Base-by-base conservation (phyloP, 2,329 filamentous ascomycete species). In the Pseudomassariella vexata region DNA sequence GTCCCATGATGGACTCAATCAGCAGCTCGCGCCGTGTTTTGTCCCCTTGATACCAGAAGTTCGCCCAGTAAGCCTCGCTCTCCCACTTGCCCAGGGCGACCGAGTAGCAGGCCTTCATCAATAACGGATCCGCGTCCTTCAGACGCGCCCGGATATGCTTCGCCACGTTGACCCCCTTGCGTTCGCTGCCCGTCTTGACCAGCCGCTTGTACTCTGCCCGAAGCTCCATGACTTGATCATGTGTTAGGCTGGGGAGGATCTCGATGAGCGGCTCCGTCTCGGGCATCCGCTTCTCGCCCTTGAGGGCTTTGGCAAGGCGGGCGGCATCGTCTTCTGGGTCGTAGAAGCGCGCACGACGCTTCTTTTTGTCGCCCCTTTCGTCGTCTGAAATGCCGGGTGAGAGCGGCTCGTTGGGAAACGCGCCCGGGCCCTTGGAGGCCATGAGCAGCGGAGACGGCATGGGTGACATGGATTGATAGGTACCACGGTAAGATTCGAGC, bases 21-120 rank as follows among this genome's bases (percentile, higher is more conserved):
- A 98, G 73, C 21, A 98, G 70, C 58, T 96, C 90, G 5, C 89
- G 78, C 3, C 87, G 75, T 6, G 81, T 85, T 48, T 82, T 85
- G 57, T 90, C 84, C 22, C 82, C 81, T 53, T 95, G 90, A 62
- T 95, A 96, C 81, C 88, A 96, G 59, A 87, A 95, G 57, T 95
- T 96, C 38, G 90, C 88, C 89, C 92, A 98, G 68, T 95, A 95
- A 0, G 87, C 86, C 57, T 98, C 92, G 46, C 80, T 82, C 62
- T 95, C 92, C 81, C 88, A 96, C 32, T 75, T 74, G 8, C 92
- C 92, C 1, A 96, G 73, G 1, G 90, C 88, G 3, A 86, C 89
- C 4, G 89, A 79, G 56, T 96, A 95, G 50, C 83, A 88, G 6
- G 85, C 84, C 61, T 96, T 96, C 62, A 89, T 90, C 44, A 96